phyloP scores from a whole-genome alignment of 305 asterid species.

The Salvia sclarea region DNA sequence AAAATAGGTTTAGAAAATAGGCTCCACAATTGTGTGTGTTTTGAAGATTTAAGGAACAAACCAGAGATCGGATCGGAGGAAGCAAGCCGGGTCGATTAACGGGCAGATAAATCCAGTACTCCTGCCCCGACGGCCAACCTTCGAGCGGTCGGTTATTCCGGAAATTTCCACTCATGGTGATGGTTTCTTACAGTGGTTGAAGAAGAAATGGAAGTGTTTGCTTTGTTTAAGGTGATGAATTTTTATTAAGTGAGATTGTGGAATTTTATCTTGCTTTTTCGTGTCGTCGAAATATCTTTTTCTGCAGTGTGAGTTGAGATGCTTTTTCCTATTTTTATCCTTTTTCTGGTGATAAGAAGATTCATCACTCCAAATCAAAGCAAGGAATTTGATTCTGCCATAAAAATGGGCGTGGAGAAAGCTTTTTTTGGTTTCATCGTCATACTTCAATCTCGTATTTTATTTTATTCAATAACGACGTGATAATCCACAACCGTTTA shows the following conservation, averaged over 20 bases:
- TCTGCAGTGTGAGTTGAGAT: slow-evolving; percentile 28
- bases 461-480: background rate
- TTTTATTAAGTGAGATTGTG: background rate
- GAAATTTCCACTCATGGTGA: slow-evolving; percentile 42
- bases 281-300: slow-evolving; percentile 3
- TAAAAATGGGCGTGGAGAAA: background rate
- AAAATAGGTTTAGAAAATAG: too few relatives aligned
- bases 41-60: slow-evolving; percentile 14
- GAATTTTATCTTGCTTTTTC: slow-evolving; percentile 23
- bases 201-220: slow-evolving; percentile 18
- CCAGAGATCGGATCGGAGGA: slow-evolving; percentile 36
- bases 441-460: background rate
- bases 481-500: background rate
- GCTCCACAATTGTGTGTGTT: background rate
- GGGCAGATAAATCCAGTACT: slow-evolving; percentile 43
- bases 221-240: slow-evolving; percentile 5
- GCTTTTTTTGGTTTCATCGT: background rate
- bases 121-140: slow-evolving; percentile 34
- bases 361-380: slow-evolving; percentile 43
- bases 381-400: slow-evolving; percentile 63
- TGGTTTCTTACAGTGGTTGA: background rate
- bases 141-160: slow-evolving; percentile 22
- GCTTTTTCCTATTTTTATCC: slow-evolving; percentile 26
- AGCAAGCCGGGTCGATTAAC: slow-evolving; percentile 14
- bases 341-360: slow-evolving; percentile 34